phyloP scores from a whole-genome alignment of 2,329 filamentous ascomycete species.

The Geosmithia flava region DNA sequence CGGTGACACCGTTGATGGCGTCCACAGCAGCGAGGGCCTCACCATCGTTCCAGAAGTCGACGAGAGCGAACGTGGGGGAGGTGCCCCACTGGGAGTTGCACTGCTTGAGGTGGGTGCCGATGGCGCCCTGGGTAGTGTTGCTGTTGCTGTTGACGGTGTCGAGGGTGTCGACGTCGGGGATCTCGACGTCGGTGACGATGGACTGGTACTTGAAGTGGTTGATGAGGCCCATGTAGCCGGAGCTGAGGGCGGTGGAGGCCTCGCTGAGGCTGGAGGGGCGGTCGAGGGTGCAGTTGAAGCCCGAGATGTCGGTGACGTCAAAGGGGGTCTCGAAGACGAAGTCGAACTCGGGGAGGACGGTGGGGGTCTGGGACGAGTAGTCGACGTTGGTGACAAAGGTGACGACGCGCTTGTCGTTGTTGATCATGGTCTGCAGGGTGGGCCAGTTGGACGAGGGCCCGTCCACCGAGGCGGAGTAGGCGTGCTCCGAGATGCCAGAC shows the following conservation, averaged over 20 bases:
- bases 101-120: conserved; percentile 38
- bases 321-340: conserved; percentile 64
- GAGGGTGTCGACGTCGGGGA: conserved; percentile 49
- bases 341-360: conserved; percentile 50
- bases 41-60: conserved; percentile 69
- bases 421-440: conserved; percentile 58
- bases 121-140: conserved; percentile 36
- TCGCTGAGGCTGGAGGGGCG: conserved; percentile 43
- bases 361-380: conserved; percentile 30
- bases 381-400: conserved; percentile 51
- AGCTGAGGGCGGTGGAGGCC: conserved; percentile 38
- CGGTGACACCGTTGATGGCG: conserved; percentile 44
- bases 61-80: conserved; percentile 60
- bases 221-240: conserved; percentile 55
- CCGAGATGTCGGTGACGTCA: conserved; percentile 45
- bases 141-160: conserved; percentile 52
- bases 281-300: conserved; percentile 62
- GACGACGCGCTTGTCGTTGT: conserved; percentile 50
- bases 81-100: conserved; percentile 48
- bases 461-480: conserved; percentile 40
- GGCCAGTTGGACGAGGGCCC: conserved; percentile 46
- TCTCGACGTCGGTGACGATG: conserved; percentile 39
- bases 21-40: conserved; percentile 60
- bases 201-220: conserved; percentile 68
- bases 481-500: conserved; percentile 48